Evolutionary conservation across 176 grass and related monocot genomes (phyloP).

Genomic region (Bolboschoenus planiculmis): DNA sequence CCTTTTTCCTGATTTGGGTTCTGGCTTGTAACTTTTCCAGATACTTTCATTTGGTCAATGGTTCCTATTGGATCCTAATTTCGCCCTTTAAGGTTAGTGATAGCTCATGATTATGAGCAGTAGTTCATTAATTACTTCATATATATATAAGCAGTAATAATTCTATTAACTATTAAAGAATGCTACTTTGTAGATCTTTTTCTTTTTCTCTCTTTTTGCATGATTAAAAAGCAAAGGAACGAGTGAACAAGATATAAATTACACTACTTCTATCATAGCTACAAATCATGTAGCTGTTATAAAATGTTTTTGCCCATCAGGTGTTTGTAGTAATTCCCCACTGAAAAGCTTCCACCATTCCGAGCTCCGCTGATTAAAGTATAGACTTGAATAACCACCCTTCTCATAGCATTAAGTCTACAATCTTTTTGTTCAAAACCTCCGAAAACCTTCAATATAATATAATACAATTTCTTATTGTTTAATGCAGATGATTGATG

Average conservation of each 20-base stretch:
- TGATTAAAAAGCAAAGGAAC: neutral
- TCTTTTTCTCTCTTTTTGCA: too few species aligned
- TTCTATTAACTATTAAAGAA: neutral
- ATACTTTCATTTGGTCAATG: neutral
- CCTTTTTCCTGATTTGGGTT: neutral
- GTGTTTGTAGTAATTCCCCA: slow-evolving; percentile 16
- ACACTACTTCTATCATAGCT: neutral
- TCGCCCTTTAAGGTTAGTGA: neutral
- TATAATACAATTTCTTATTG: neutral
- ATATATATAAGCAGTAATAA: neutral
- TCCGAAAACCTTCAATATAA: neutral
- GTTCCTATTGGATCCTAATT: slow-evolving; percentile 7
- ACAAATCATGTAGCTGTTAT: neutral
- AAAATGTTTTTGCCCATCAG: neutral
- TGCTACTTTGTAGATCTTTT: neutral
- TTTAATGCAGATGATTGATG: slow-evolving; percentile 38
- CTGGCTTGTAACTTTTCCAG: neutral
- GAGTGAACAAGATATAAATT: neutral
- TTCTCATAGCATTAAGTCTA: neutral
- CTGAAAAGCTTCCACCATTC: neutral
- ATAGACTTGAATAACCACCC: neutral
- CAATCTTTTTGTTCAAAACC: neutral
- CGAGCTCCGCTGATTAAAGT: neutral
- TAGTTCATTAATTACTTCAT: neutral
- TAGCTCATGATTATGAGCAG: neutral